Base-by-base conservation (phyloP, 2,329 filamentous ascomycete genomes). In the Penicillium sp. region DNA sequence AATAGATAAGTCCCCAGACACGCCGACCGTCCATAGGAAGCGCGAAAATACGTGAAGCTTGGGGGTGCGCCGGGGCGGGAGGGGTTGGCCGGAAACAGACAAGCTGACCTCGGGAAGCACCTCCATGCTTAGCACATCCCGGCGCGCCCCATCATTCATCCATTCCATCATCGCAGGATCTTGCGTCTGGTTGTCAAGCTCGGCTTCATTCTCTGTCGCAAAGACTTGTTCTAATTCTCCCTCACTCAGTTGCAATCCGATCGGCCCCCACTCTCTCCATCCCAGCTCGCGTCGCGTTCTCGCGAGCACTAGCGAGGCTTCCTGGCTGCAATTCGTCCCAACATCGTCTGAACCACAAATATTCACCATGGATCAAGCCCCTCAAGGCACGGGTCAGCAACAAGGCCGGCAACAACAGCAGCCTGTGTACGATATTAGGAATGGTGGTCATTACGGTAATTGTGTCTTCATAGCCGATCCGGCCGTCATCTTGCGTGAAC, bases 391-490 rank as follows among this genome's bases (percentile, higher is more conserved):
- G 44, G 70, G 76, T 58, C 80, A 83, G 60, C 74, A 77, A 59
- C 74, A 71, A 57, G 77, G 79, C 52, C 73, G 77, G 50, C 79
- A 82, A 60, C 74, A 77, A 59, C 73, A 71, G 57, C 78, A 79
- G 53, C 80, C 80, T 11, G 76, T 79, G n/a, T 89, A 89, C 64
- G 84, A 89, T 67, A 80, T 80, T 35, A 76, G 72, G 54, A 81
- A 85, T 60, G 85, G 84, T 46, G 86, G 86, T 37, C 86, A 89
- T 66, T 89, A 88, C 71, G 84, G 85, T 87, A 69, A 76, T 55
- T 39, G 14, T 26, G 6, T 23, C 23, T 21, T 14, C 16, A 15
- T 11, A 19, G 25, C 6, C 10, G 6, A 4, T 27, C 11, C 6
- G 14, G 25, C 5, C 25, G 4, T 27, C 11, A n/a, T n/a, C 25